Evolutionary conservation across 2,329 filamentous ascomycete species (phyloP), one percentile per base, ranked within the genome.

Genomic region (Myotisia sp.): DNA sequence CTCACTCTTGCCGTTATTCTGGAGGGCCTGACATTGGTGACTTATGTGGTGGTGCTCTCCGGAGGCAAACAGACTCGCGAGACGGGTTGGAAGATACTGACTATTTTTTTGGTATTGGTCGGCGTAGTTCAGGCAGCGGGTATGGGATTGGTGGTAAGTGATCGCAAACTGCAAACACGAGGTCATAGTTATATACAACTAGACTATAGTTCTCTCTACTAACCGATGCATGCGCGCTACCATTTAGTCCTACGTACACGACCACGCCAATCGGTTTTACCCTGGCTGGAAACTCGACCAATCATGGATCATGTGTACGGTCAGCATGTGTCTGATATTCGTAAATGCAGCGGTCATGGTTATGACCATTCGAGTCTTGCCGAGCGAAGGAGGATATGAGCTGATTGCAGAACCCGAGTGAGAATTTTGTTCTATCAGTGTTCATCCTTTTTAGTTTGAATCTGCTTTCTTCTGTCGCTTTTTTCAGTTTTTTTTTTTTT

Each of bases 351-450:
- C 64, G 9, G 74, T 70, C 8, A 63, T 94, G 35, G 63, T 70
- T 1, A 59, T 74, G 7, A 79, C 81, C 2, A 79, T 77, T 4
- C 72, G 75, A 39, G 56, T 79, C 14, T 63, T 93, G 27, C 79
- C 83, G 1, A 70, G 74, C 0, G 86, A 94, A 53, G 82, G 80
- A 48, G 86, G 83, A 37, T 94, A 93, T 60, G 82, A 92, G 53
- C 70, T 82, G 42, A 83, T 76, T 51, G 74, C 64, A 5, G 60
- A 63, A 34, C 49, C 53, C 22, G 42, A 38, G 3, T 49, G 21
- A 43, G 19, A 2, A n/a, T 10, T 13, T n/a, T n/a, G 23, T 19
- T 19, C 28, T 4, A 18, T 10, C 28, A 12, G 14, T 3, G 9
- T 17, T 10, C 21, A 19, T 5, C 14, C 14, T 6, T 29, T n/a